These are phyloP conservation scores for Zarea fungicola DNA, from an alignment of 2,329 filamentous ascomycete species.

Conservation along the genomic window DNA sequence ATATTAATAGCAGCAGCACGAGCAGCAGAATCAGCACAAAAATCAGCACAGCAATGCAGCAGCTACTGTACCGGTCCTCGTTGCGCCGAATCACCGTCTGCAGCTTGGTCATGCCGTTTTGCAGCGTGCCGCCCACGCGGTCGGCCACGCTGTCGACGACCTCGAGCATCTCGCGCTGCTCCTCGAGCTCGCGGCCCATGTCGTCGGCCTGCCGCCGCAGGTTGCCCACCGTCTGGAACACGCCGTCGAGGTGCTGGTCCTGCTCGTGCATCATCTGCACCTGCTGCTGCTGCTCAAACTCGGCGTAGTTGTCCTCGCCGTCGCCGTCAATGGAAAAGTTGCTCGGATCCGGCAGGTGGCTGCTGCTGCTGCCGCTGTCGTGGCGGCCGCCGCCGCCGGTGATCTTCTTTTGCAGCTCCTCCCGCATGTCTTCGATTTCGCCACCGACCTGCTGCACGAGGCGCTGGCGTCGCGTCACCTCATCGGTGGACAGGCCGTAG, in stretches of 20 bases:
- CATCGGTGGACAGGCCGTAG: constrained; percentile 78
- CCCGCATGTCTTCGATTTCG: constrained; percentile 85
- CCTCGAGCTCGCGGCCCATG: constrained; percentile 94
- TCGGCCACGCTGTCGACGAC: constrained; percentile 81
- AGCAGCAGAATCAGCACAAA: constrained; percentile 82
- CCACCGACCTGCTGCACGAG: constrained; percentile 85
- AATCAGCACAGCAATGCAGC: constrained; percentile 85
- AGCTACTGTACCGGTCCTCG: constrained; percentile 83
- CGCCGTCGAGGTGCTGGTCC: constrained; percentile 85
- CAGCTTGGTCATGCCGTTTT: constrained; percentile 82
- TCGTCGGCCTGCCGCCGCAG: constrained; percentile 84
- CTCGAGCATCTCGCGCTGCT: constrained; percentile 85
- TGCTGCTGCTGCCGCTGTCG: constrained; percentile 25
- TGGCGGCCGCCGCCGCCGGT: constrained; percentile 29
- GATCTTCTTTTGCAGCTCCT: constrained; percentile 65
- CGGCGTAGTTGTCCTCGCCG: constrained; percentile 51
- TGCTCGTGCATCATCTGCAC: constrained; percentile 89
- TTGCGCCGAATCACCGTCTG: constrained; percentile 80
- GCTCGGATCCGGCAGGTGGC: constrained; percentile 49
- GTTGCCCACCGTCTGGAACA: constrained; percentile 90
- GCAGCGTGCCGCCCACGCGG: constrained; percentile 77
- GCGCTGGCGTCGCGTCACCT: constrained; percentile 72
- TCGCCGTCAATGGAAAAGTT: constrained; percentile 49
- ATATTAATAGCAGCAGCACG: constrained; percentile 66
- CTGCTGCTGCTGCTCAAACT: constrained; percentile 89